A percentile compares a stretch with the other conserved stretches of the same genome.
These are phyloP conservation scores for Venturiaceae sp. DNA, from an alignment of 2,329 filamentous ascomycete species.

Conservation along the genomic window DNA sequence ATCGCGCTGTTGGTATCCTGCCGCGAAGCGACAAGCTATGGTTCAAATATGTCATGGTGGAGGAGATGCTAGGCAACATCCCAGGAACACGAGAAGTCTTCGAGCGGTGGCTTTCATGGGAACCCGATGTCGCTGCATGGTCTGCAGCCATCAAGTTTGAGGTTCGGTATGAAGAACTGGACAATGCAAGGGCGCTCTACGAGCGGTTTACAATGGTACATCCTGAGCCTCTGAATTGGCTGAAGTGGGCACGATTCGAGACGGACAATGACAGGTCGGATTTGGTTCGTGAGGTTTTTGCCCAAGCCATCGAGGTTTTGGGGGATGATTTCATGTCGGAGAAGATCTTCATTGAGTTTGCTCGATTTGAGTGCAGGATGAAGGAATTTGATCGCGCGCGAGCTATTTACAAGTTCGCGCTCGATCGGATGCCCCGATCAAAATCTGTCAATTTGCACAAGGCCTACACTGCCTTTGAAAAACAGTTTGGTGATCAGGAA, in stretches of 20 bases:
- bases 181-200: slow-evolving; percentile 83
- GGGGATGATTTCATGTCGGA: slow-evolving; percentile 96
- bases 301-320: slow-evolving; percentile 75
- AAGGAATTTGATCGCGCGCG: slow-evolving; percentile 91
- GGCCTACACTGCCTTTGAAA: slow-evolving; percentile 94
- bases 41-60: slow-evolving; percentile 99
- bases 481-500: slow-evolving; percentile 89
- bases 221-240: slow-evolving; percentile 92
- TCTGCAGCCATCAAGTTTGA: slow-evolving; percentile 93
- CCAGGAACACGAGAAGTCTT: slow-evolving; percentile 89
- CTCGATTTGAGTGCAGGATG: slow-evolving; percentile 81
- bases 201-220: slow-evolving; percentile 85
- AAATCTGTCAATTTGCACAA: slow-evolving; percentile 81
- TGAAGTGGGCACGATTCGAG: slow-evolving; percentile 97
- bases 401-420: slow-evolving; percentile 92
- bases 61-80: slow-evolving; percentile 93
- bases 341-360: slow-evolving; percentile 88
- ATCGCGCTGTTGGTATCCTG: slow-evolving; percentile 86
- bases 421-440: slow-evolving; percentile 83
- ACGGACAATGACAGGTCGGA: slow-evolving; percentile 92
- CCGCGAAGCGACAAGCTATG: slow-evolving; percentile 92
- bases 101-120: slow-evolving; percentile 97
- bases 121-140: slow-evolving; percentile 94
- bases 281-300: slow-evolving; percentile 84
- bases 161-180: slow-evolving; percentile 87